A percentile compares a stretch with the other conserved stretches of the same genome.
Conservation (phyloP, 2,329 filamentous ascomycete species). For the Colletotrichum musicola region DNA sequence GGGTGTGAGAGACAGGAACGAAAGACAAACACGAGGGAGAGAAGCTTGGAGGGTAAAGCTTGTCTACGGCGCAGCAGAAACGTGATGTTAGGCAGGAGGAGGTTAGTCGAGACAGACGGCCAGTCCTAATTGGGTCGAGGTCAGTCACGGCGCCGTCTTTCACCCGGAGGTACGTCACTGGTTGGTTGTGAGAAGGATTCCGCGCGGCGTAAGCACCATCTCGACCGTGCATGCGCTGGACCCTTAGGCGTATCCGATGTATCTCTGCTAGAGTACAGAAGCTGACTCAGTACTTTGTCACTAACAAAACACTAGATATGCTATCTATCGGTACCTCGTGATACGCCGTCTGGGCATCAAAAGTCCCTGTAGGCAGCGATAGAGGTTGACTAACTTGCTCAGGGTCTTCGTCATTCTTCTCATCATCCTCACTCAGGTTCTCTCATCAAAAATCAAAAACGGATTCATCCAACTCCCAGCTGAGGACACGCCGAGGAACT, state of each 20-base stretch:
- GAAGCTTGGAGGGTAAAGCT: not conserved
- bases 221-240: conserved; percentile 21
- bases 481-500: conserved; percentile 19
- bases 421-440: too few species aligned
- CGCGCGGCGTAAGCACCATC: conserved; percentile 30
- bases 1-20: not conserved
- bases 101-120: not conserved
- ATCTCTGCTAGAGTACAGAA: conserved; percentile 8
- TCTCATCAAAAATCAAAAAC: too few species aligned
- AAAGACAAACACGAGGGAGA: conserved; percentile 20
- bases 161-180: not conserved
- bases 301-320: not conserved
- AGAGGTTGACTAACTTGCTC: too few species aligned
- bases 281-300: not conserved
- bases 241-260: conserved; percentile 16
- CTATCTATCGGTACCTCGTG: conserved; percentile 6
- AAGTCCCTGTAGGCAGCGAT: too few species aligned
- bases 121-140: not conserved
- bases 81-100: not conserved
- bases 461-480: not conserved
- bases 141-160: not conserved
- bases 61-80: conserved; percentile 23
- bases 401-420: too few species aligned
- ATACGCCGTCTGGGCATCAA: too few species aligned
- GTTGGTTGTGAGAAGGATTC: conserved; percentile 24